Base-by-base conservation (phyloP, 2,329 filamentous ascomycete species). In the Daldinia sp. region DNA sequence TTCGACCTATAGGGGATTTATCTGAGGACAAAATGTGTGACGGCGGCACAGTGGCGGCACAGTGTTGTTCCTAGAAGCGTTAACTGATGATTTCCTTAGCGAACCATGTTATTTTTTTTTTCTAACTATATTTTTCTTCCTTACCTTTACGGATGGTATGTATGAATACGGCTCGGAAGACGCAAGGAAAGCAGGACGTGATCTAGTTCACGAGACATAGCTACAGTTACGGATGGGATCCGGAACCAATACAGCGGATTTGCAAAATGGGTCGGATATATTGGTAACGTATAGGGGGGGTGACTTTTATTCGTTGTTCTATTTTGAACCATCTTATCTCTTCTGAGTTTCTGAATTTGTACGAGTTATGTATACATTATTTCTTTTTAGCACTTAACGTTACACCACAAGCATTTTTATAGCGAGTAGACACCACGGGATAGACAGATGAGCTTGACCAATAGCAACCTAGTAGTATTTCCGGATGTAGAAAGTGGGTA, bases 401-500 rank as follows among this genome's bases (percentile, higher is more conserved):
- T 29, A 21, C 45, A 8, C 3, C 8, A 27, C 4, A 15, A 35
- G 32, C 48, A 34, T 51, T 23, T 41, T 32, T 37, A 37, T 50
- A 34, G 47, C 8, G 10, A 50, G 48, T 27, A 37, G 21, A 29
- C 17, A 30, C 7, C 10, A 17, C 30, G 15, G 7, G 23, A 39
- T 53, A 27, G 15, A 53, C 37, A n/a, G 19, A 30, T 13, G 5
- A 21, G 17, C 51, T 50, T 15, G 15, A 19, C 47, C 29, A 47
- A 58, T 52, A 29, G 37, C 21, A 52, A 45, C 15, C 4, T 32
- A 27, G 48, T 4, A 52, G 27, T 23, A 51, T 47, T 58, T 52
- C 56, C 48, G 27, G 29, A 58, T 52, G 10, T 17, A 58, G 56
- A n/a, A 58, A 35, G 56, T 58, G 56, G 56, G 30, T 30, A 49